These are phyloP conservation scores for Thymus quinquecostatus DNA, from an alignment of 257 asterid species.

Conservation along the genomic window DNA sequence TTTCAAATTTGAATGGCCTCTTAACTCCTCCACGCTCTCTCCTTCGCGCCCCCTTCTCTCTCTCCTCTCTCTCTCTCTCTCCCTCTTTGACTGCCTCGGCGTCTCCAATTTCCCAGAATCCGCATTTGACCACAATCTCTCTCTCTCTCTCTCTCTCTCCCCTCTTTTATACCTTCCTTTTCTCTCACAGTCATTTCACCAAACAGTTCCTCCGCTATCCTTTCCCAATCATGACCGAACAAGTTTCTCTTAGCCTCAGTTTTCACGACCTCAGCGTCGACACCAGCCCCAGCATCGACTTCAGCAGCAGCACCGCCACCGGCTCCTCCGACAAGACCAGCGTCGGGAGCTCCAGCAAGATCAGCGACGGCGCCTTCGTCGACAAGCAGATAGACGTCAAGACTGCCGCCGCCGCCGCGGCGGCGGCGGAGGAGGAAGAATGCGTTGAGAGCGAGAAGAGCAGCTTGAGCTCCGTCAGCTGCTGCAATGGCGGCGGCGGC, in stretches of 20 bases:
- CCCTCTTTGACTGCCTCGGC: slow-evolving; percentile 89
- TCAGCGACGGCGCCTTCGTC: slow-evolving; percentile 41
- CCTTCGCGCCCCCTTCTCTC: slow-evolving; percentile 61
- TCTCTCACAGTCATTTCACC: slow-evolving; percentile 52
- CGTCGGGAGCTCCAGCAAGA: slow-evolving; percentile 33
- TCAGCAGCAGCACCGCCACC: slow-evolving; percentile 50
- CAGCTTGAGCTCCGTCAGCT: slow-evolving; percentile 44
- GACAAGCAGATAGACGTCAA: slow-evolving; percentile 43
- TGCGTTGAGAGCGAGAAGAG: slow-evolving; percentile 37
- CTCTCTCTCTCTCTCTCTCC: slow-evolving; percentile 39
- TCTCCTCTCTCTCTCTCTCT: slow-evolving; percentile 38
- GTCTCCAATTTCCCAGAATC: slow-evolving; percentile 47
- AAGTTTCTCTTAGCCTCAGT: slow-evolving; percentile 40
- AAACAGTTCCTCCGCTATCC: slow-evolving; percentile 22
- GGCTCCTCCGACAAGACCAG: slow-evolving; percentile 55
- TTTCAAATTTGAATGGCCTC: slow-evolving; percentile 70
- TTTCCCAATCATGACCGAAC: slow-evolving; percentile 48
- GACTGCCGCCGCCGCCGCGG: slow-evolving; percentile 33
- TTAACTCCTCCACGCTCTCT: slow-evolving; percentile 38
- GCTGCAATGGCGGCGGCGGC: slow-evolving; percentile 29
- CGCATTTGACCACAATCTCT: slow-evolving; percentile 59
- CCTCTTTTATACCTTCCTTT: slow-evolving; percentile 38
- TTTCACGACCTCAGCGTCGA: slow-evolving; percentile 51
- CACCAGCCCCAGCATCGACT: slow-evolving; percentile 53
- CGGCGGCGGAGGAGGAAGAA: slow-evolving; percentile 33